Percentiles rank a stretch among this genome's conserved stretches.
These are phyloP conservation scores for Arthromyces matolae DNA, from an alignment of 768 basidiomycete species.

Conservation along the genomic window DNA sequence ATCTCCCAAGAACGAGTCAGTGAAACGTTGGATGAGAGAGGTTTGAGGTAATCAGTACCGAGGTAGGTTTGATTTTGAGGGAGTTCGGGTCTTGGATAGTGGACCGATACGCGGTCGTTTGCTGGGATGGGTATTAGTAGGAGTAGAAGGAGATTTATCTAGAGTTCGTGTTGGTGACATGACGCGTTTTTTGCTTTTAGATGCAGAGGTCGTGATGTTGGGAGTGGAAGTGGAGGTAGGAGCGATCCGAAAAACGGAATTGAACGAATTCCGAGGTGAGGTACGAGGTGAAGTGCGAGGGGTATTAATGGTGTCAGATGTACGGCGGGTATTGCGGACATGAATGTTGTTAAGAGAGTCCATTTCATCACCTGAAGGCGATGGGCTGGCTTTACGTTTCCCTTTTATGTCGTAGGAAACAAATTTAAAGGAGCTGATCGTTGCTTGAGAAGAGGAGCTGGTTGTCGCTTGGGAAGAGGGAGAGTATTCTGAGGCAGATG, in stretches of 20 bases:
- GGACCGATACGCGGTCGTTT: neutral
- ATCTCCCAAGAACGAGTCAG: no score
- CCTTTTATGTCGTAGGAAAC: neutral
- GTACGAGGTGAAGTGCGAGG: neutral
- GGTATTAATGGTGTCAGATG: neutral
- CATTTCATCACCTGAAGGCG: no score
- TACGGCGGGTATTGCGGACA: no score
- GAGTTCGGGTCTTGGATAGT: neutral
- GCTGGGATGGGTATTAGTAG: no score
- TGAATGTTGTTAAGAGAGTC: no score
- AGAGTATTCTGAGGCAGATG: neutral
- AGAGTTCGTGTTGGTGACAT: neutral
- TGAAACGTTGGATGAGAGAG: no score
- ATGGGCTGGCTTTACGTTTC: neutral
- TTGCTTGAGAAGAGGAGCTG: neutral
- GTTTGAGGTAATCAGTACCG: neutral
- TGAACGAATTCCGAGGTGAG: no score
- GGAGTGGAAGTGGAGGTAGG: no score
- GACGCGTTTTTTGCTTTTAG: constrained; percentile 1
- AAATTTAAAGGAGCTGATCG: neutral
- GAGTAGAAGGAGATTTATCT: no score
- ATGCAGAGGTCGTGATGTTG: neutral
- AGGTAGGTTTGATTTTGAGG: neutral
- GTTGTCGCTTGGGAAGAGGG: neutral
- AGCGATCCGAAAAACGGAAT: no score